Evolutionary conservation across 2,329 filamentous ascomycete genomes (phyloP), one percentile per base, ranked within the genome.

Genomic region (Aspergillus aculeatus): DNA sequence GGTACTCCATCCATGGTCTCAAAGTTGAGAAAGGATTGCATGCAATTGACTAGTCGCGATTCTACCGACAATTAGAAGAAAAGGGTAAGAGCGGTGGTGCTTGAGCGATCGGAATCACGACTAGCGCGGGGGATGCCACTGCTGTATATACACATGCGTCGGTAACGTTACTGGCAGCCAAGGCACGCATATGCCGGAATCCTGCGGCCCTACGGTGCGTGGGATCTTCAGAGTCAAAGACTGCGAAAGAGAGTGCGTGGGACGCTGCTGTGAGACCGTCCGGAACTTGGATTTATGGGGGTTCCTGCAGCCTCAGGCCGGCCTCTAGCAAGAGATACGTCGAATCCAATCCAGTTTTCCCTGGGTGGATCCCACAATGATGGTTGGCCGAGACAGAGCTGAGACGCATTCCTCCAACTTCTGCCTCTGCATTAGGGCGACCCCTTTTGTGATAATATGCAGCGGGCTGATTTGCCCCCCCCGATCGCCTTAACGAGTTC

Each of bases 221-320:
- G 26, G 47, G 51, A 52, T 50, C 53, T 54, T 44, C 24, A 19
- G 47, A 49, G 48, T 51, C 48, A 56, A 56, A 31, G 21, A 51
- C n/a, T 23, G 16, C 47, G 19, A 56, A 16, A 35, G 32, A 35
- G 32, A 16, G 3, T 35, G 14, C 32, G 29, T 50, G 50, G 14
- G 38, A 58, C 26, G 49, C 56, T 56, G 49, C 26, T 54, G 26
- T 57, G 48, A 47, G 35, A 55, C 47, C 41, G 50, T 58, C 32
- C 48, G 41, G 35, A 14, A 29, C 48, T 58, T 29, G 29, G 32
- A 54, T 44, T 57, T 47, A 26, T 44, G 38, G 58, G 7, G 60
- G 56, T 50, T 58, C 58, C 56, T 62, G 60, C 62, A 62, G 60
- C 55, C 56, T 19, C 38, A 44, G 38, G 38, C 38, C 32, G 32